phyloP scores from a whole-genome alignment of 2,329 filamentous ascomycete genomes.

The Xylaria sp. region DNA sequence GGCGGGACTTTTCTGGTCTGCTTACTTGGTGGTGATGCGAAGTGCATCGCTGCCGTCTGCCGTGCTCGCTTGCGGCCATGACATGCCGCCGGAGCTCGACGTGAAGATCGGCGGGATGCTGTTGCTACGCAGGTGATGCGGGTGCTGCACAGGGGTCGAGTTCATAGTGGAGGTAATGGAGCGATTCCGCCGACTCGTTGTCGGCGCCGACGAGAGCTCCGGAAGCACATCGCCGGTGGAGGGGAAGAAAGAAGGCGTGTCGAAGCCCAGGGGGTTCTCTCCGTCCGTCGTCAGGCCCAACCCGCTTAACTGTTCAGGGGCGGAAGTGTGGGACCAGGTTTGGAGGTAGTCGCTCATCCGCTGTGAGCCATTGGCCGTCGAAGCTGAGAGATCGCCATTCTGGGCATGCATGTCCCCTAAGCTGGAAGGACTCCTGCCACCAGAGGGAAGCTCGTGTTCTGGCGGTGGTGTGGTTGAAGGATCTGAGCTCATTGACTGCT shows the following conservation, averaged over 20 bases:
- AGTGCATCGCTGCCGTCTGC: constrained; percentile 29
- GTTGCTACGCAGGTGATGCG: constrained; percentile 33
- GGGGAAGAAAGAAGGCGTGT: constrained; percentile 28
- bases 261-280: constrained; percentile 31
- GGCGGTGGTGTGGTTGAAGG: constrained; percentile 34
- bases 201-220: constrained; percentile 24
- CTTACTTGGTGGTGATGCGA: constrained; percentile 31
- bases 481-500: constrained; percentile 33
- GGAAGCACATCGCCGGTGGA: constrained; percentile 31
- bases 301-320: constrained; percentile 30
- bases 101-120: constrained; percentile 35
- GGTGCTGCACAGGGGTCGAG: constrained; percentile 26
- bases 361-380: constrained; percentile 25
- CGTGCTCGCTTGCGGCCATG: constrained; percentile 30
- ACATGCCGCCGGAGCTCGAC: constrained; percentile 31
- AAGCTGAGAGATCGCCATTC: constrained; percentile 17
- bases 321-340: constrained; percentile 31
- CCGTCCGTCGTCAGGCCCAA: constrained; percentile 33
- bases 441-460: constrained; percentile 33
- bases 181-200: constrained; percentile 27
- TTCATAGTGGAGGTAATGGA: constrained; percentile 30
- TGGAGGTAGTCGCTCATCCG: constrained; percentile 35
- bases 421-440: constrained; percentile 31
- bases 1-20: neutral
- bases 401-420: constrained; percentile 26